phyloP scores from a whole-genome alignment of 208 protist species.

The Leishmania martiniquensis region DNA sequence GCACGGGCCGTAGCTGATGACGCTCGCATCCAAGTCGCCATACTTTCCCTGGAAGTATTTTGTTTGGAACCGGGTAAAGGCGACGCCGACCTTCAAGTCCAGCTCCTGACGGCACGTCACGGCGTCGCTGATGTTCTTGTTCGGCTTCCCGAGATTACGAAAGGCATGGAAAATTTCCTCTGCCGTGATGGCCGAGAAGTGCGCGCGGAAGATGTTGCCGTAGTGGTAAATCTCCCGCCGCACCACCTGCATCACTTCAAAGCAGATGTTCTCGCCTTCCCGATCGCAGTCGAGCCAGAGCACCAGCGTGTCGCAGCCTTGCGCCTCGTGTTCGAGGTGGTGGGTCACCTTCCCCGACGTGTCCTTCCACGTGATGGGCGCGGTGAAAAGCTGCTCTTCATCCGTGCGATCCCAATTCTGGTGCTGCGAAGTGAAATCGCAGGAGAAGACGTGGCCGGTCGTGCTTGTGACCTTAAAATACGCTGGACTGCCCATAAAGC shows the following conservation, averaged over 20 bases:
- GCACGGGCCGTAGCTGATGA: slow-evolving; percentile 97
- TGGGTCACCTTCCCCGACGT: slow-evolving; percentile 82
- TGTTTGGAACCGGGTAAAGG: slow-evolving; percentile 95
- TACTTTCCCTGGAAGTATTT: slow-evolving; percentile 92
- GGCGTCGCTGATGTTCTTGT: slow-evolving; percentile 91
- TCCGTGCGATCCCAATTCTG: slow-evolving; percentile 90
- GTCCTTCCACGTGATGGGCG: slow-evolving; percentile 86
- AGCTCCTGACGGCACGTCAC: slow-evolving; percentile 96
- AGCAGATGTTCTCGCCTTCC: slow-evolving; percentile 98
- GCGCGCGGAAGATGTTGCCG: slow-evolving; percentile 85
- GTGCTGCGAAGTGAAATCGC: slow-evolving; percentile 90
- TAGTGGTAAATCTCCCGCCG: slow-evolving; percentile 50
- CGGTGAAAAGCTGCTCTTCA: slow-evolving; percentile 86
- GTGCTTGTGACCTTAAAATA: slow-evolving; percentile 90
- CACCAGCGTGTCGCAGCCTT: slow-evolving; percentile 89
- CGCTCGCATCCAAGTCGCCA: slow-evolving; percentile 85
- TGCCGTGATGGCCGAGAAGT: slow-evolving; percentile 93
- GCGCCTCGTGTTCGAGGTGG: slow-evolving; percentile 78
- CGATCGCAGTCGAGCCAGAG: slow-evolving; percentile 97
- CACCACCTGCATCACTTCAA: slow-evolving; percentile 95
- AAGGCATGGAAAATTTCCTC: slow-evolving; percentile 90
- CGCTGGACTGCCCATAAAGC: slow-evolving; percentile 69
- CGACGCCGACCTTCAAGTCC: slow-evolving; percentile 96
- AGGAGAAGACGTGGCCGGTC: slow-evolving; percentile 92
- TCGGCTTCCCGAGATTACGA: slow-evolving; percentile 82